Evolutionary conservation across 352 stramenopile species (phyloP).

Genomic region (Phytophthora fragariaefolia): DNA sequence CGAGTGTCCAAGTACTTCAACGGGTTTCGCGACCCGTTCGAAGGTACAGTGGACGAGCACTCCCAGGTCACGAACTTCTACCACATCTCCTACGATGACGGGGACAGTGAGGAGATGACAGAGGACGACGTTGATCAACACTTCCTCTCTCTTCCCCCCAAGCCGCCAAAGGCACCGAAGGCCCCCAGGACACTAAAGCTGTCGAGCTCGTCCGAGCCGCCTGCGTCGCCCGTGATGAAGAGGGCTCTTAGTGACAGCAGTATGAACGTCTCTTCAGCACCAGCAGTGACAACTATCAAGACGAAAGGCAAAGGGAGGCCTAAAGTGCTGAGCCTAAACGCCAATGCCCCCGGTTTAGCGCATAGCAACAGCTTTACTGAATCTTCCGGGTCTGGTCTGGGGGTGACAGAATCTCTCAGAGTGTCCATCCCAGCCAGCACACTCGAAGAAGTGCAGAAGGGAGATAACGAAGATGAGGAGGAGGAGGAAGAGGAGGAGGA

Average conservation of each 20-base stretch:
- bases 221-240: constrained; percentile 15
- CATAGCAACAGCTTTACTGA: constrained; percentile 23
- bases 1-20: constrained; percentile 76
- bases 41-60: constrained; percentile 65
- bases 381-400: constrained; percentile 2
- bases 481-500: constrained; percentile 14
- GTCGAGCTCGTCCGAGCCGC: constrained; percentile 8
- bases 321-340: constrained; percentile 54
- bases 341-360: constrained; percentile 41
- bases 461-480: constrained; percentile 19
- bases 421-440: constrained; percentile 28
- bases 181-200: constrained; percentile 22
- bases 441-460: constrained; percentile 13
- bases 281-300: constrained; percentile 3
- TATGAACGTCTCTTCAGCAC: constrained; percentile 11
- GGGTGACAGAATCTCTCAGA: constrained; percentile 21
- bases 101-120: constrained; percentile 85
- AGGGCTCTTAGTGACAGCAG: constrained; percentile 26
- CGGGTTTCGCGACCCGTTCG: constrained; percentile 63
- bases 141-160: constrained; percentile 26
- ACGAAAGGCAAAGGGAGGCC: constrained; percentile 25
- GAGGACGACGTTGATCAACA: constrained; percentile 68
- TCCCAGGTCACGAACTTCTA: constrained; percentile 64
- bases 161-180: constrained; percentile 24
- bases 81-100: constrained; percentile 81